Conservation (phyloP, 371 early-diverging fungal genomes). For the Saksenaea vasiformis region DNA sequence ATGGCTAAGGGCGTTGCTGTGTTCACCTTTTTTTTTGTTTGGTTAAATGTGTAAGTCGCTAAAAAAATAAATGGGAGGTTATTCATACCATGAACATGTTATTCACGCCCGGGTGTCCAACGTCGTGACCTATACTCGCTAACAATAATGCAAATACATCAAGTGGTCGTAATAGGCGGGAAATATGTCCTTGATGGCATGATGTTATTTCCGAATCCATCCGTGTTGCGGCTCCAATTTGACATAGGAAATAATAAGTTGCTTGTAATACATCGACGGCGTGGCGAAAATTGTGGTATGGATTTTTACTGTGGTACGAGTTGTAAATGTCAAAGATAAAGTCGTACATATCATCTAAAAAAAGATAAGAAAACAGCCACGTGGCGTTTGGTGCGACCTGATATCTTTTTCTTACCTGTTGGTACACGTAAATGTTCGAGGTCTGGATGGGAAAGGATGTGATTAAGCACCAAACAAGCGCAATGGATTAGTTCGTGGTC, state of each 20-base stretch:
- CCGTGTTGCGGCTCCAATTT: conserved; percentile 56
- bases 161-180: conserved; percentile 57
- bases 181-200: conserved; percentile 6
- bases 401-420: conserved; percentile 49
- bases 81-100: conserved; percentile 71
- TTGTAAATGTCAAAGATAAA: conserved; percentile 67
- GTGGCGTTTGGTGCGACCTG: conserved; percentile 7
- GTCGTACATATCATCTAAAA: conserved; percentile 57
- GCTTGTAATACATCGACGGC: conserved; percentile 87
- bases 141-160: conserved; percentile 76
- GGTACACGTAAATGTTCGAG: conserved; percentile 56
- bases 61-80: not conserved
- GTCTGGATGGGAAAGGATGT: conserved; percentile 61
- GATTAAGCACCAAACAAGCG: conserved; percentile 61
- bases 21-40: conserved; percentile 64
- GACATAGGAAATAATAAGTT: conserved; percentile 75
- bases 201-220: conserved; percentile 19
- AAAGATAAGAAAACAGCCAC: conserved; percentile 12
- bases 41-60: conserved; percentile 21
- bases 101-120: conserved; percentile 87
- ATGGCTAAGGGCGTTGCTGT: conserved; percentile 82
- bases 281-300: conserved; percentile 88
- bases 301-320: conserved; percentile 76
- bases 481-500: conserved; percentile 66
- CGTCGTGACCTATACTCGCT: conserved; percentile 83